Evolutionary conservation across 2,329 filamentous ascomycete genomes (phyloP).

Genomic region (Aspergillus unguis): DNA sequence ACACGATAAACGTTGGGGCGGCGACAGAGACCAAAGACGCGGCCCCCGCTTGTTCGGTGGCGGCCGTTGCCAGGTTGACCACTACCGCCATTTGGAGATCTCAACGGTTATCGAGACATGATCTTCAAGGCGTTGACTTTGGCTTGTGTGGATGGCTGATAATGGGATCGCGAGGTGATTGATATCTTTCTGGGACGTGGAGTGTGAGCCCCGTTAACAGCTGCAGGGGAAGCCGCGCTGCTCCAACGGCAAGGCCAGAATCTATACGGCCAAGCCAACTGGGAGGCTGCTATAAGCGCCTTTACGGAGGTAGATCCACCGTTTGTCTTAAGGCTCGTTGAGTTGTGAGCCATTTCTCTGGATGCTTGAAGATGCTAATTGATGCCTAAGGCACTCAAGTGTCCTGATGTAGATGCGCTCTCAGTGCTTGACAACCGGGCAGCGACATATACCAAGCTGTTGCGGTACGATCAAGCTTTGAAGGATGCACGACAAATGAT

Average conservation of each 20-base stretch:
- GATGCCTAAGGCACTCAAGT: slow-evolving; percentile 35
- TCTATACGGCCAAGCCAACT: slow-evolving; percentile 45
- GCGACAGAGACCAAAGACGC: slow-evolving; percentile 21
- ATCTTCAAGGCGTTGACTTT: not conserved
- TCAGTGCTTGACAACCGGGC: slow-evolving; percentile 54
- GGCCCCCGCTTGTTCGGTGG: slow-evolving; percentile 14
- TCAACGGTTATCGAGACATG: slow-evolving; percentile 1
- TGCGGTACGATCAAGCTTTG: slow-evolving; percentile 50
- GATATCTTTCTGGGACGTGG: not conserved
- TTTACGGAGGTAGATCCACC: slow-evolving; percentile 37
- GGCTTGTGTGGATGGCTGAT: slow-evolving; percentile 4
- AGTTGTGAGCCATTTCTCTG: not conserved
- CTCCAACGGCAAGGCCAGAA: slow-evolving; percentile 42
- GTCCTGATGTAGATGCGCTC: slow-evolving; percentile 31
- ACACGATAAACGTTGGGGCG: slow-evolving; percentile 29
- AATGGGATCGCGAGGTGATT: slow-evolving; percentile 16
- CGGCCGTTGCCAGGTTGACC: slow-evolving; percentile 18
- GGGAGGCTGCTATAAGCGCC: slow-evolving; percentile 41
- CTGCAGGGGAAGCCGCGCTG: slow-evolving; percentile 17
- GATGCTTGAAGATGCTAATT: not conserved
- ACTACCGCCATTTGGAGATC: not conserved
- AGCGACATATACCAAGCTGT: slow-evolving; percentile 54
- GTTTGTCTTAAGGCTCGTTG: slow-evolving; percentile 12
- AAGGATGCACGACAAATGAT: slow-evolving; percentile 59
- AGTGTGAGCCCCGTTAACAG: not conserved